Base-by-base conservation (phyloP, 768 basidiomycete genomes). In the Mycena sanguinolenta region DNA sequence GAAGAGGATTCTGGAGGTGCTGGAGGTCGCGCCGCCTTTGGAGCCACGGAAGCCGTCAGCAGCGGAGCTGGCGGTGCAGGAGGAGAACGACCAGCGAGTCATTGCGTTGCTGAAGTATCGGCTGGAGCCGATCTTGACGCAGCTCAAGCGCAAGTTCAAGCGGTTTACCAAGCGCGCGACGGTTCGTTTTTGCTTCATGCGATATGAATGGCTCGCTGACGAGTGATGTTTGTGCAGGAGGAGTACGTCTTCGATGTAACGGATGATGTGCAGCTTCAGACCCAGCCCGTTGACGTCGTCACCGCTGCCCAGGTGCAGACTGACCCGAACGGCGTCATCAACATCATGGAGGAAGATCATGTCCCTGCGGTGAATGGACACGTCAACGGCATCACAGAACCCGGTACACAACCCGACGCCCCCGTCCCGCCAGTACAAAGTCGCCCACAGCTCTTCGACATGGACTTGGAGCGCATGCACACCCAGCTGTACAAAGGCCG, bases 391-490 rank as follows among this genome's bases (percentile, higher is more conserved):
- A 72, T 80, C 25, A 78, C 32, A 10, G 32, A 34, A 10, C 32
- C 32, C 32, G 6, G 32, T 76, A 4, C 80, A 42, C 25, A 55
- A 49, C 73, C 69, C 44, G 77, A 75, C 49, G 84, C 79, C 54
- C 84, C 83, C 74, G 77, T 80, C 52, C 78, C 80, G 30, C 81
- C 79, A 19, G 65, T 74, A 14, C 82, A 83, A 12, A 82, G 82
- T 21, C 79, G 76, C 19, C 89, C 89, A 12, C 84, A 83, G 10
- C 82, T 96, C 21, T 94, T 89, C 77, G 91, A 97, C 76, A 92
- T 98, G 86, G 96, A 98, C 78, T 85, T 99, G 42, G 98, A 99
- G 75, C 90, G 88, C 71, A 95, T 99, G 89, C 94, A 97, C 74
- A 83, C 85, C 27, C 91, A 94, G 63, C 85, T 99, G 25, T 95